phyloP scores from a whole-genome alignment of 2,329 filamentous ascomycete species.

The Exophiala aquamarina region DNA sequence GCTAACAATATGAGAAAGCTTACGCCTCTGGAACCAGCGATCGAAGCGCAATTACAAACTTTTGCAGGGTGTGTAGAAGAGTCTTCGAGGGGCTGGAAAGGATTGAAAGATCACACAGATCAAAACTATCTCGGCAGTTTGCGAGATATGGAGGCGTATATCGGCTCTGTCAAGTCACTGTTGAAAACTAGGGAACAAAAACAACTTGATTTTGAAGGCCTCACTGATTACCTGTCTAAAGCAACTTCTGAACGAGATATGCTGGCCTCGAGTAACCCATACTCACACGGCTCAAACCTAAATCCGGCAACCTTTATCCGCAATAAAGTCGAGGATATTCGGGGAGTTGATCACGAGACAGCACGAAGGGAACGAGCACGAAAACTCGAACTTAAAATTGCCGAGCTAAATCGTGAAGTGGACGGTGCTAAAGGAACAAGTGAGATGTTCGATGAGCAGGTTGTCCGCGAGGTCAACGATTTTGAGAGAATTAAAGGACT shows the following conservation, averaged over 20 bases:
- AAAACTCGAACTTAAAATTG: constrained; percentile 88
- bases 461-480: constrained; percentile 86
- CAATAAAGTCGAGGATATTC: constrained; percentile 92
- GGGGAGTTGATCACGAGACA: constrained; percentile 94
- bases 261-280: constrained; percentile 65
- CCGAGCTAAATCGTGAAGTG: constrained; percentile 85
- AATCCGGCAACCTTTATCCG: constrained; percentile 85
- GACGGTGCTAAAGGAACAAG: constrained; percentile 82
- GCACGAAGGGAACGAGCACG: constrained; percentile 80
- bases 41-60: constrained; percentile 76
- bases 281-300: constrained; percentile 54
- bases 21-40: constrained; percentile 80
- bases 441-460: constrained; percentile 94
- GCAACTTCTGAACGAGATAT: constrained; percentile 82
- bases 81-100: constrained; percentile 73
- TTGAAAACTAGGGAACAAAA: constrained; percentile 95
- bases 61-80: constrained; percentile 87
- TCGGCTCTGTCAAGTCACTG: constrained; percentile 78
- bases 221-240: constrained; percentile 94
- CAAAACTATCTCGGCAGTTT: constrained; percentile 92
- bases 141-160: constrained; percentile 94
- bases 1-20: constrained; percentile 95
- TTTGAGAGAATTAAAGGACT: constrained; percentile 96
- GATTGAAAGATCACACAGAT: constrained; percentile 87
- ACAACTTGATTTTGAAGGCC: constrained; percentile 93